Evolutionary conservation across 2,329 filamentous ascomycete genomes (phyloP).

Genomic region (Seiridium cupressi): DNA sequence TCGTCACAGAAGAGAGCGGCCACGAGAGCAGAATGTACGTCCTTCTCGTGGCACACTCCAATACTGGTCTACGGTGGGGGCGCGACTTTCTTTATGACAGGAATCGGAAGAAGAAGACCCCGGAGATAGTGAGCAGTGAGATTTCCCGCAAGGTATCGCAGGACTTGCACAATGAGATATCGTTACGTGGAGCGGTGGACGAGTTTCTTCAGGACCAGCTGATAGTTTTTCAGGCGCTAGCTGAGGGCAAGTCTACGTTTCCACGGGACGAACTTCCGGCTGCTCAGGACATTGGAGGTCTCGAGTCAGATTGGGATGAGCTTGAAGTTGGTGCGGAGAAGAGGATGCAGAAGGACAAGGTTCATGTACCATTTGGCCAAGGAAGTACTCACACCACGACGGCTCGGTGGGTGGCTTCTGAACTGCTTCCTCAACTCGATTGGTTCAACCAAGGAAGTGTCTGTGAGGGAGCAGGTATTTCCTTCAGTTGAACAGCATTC

Average conservation of each 20-base stretch:
- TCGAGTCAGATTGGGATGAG: slow-evolving; percentile 22
- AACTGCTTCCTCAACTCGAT: slow-evolving; percentile 45
- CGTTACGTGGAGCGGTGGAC: slow-evolving; percentile 47
- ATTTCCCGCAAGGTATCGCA: slow-evolving; percentile 44
- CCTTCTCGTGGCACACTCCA: slow-evolving; percentile 54
- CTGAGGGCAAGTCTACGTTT: slow-evolving; percentile 49
- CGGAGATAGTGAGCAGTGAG: slow-evolving; percentile 30
- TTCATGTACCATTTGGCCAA: slow-evolving; percentile 51
- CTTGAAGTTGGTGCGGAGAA: slow-evolving; percentile 10
- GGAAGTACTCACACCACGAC: slow-evolving; percentile 57
- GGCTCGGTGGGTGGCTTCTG: slow-evolving; percentile 57
- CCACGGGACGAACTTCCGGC: slow-evolving; percentile 24
- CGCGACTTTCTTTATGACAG: slow-evolving; percentile 41
- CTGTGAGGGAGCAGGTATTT: slow-evolving; percentile 44
- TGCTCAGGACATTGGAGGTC: slow-evolving; percentile 9
- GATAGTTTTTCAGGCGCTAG: slow-evolving; percentile 58
- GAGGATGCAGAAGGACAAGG: slow-evolving; percentile 39
- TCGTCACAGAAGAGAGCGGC: slow-evolving; percentile 48
- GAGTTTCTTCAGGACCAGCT: slow-evolving; percentile 61
- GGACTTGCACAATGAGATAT: slow-evolving; percentile 44
- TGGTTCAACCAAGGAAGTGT: slow-evolving; percentile 52
- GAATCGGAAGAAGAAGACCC: slow-evolving; percentile 39
- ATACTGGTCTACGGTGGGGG: slow-evolving; percentile 43
- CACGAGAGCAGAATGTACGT: slow-evolving; percentile 52
- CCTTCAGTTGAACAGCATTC: neutral